Evolutionary conservation across 805 yeast genomes (phyloP).

Genomic region (Vanderwaltozyma yarrowii): DNA sequence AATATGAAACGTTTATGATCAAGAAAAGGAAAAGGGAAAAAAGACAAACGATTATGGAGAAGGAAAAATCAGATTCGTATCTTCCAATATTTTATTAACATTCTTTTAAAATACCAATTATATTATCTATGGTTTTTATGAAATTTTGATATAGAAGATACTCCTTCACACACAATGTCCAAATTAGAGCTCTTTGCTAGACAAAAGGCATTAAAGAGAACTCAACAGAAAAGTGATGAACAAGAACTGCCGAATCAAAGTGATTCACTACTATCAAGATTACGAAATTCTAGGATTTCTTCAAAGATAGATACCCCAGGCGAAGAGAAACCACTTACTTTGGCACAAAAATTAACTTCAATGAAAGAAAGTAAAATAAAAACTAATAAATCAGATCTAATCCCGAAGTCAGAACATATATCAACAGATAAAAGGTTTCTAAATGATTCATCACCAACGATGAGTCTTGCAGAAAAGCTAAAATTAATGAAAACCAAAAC

Average conservation of each 20-base stretch:
- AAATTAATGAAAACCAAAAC: background rate
- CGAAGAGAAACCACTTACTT: background rate
- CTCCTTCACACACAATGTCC: slow-evolving; percentile 5
- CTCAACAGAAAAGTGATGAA: background rate
- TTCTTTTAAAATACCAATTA: background rate
- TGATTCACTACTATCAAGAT: background rate
- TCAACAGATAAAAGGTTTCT: too few relatives aligned
- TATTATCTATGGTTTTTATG: too few relatives aligned
- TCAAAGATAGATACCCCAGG: background rate
- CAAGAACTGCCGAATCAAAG: too few relatives aligned
- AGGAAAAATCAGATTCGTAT: background rate
- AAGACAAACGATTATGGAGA: background rate
- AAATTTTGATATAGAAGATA: background rate
- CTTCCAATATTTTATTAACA: background rate
- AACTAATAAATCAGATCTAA: background rate
- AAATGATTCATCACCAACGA: too few relatives aligned
- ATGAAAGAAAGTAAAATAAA: background rate
- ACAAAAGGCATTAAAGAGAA: slow-evolving; percentile 3
- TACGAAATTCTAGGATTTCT: background rate
- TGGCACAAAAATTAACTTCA: background rate
- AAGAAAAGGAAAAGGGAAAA: too few relatives aligned
- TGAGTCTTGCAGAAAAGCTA: background rate
- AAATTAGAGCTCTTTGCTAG: slow-evolving; percentile 11
- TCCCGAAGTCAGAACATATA: too few relatives aligned
- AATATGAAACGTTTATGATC: too few relatives aligned